Base-by-base conservation (phyloP, 2,329 filamentous ascomycete species). In the Nemania abortiva region DNA sequence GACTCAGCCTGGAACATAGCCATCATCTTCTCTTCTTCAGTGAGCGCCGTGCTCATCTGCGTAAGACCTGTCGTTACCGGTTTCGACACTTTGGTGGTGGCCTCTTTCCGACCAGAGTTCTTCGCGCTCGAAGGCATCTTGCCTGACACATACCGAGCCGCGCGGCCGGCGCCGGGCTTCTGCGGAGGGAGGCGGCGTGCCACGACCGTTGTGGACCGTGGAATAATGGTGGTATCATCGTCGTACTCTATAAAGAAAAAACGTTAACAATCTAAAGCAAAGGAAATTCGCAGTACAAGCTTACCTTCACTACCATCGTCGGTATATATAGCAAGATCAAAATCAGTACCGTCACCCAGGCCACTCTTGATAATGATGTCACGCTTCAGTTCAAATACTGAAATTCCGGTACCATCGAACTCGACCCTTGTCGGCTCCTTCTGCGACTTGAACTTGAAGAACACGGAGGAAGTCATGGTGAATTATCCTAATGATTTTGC, bases 391-490 rank as follows among this genome's bases (percentile, higher is more conserved):
- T 99, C 97, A 83, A 98, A 99, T 72, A 98, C 96, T 70, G 95
- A 97, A 79, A 98, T 97, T 82, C 94, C 94, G 77, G 95, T 98
- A 79, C 96, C 96, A 83, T 99, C 95, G 82, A 99, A 98, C 79
- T 95, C 93, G 77, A 99, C 94, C 79, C 95, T 90, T 66, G 94
- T 94, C 69, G 94, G 93, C 80, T 98, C 96, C 85, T 94, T 98
- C 80, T 97, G 94, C 76, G 95, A 98, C 85, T 98, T 98, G 91
- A 99, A 99, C 85, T 97, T 97, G 92, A 98, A 99, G 84, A 98
- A 98, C 79, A 99, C 96, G 74, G 95, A 98, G 66, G 96, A 97
- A 80, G 94, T 90, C 95, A 98, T 98, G 78, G 78, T 89, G 84
- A 80, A 68, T 61, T 71, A 72, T 67, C 57, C 50, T 63, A 68